Evolutionary conservation across 305 asterid species (phyloP).

Genomic region (Ajuga reptans): DNA sequence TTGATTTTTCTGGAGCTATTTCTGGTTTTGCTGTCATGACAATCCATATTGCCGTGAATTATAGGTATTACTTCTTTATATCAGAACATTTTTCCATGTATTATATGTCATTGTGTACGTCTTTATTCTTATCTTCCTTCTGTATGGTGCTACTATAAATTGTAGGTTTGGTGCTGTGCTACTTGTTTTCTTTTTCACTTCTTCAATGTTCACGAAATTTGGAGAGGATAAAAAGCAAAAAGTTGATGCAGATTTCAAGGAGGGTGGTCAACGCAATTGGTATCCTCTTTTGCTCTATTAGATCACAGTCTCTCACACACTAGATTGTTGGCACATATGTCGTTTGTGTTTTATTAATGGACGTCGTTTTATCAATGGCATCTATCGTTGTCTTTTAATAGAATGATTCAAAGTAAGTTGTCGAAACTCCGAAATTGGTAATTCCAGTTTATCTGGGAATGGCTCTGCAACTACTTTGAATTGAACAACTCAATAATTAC

Average conservation of each 20-base stretch:
- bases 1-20: slow-evolving; percentile 71
- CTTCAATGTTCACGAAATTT: slow-evolving; percentile 63
- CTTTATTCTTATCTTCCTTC: background rate
- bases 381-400: background rate
- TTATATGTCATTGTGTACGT: background rate
- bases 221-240: slow-evolving; percentile 71
- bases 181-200: slow-evolving; percentile 66
- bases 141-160: slow-evolving; percentile 6
- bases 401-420: background rate
- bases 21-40: slow-evolving; percentile 61
- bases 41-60: slow-evolving; percentile 64
- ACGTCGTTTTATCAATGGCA: background rate
- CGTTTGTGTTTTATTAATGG: background rate
- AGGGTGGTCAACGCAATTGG: slow-evolving; percentile 98
- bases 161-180: slow-evolving; percentile 67
- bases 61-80: slow-evolving; percentile 32
- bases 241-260: slow-evolving; percentile 75
- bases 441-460: background rate
- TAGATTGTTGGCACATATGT: background rate
- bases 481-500: background rate
- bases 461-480: background rate
- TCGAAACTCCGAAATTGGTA: background rate
- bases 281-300: slow-evolving; percentile 26
- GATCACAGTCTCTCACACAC: background rate
- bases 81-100: background rate